Percentiles rank a stretch among this genome's conserved stretches.
These are phyloP conservation scores for Microbotryum scabiosae DNA, from an alignment of 1,284 basidiomycete genomes.

Conservation along the genomic window DNA sequence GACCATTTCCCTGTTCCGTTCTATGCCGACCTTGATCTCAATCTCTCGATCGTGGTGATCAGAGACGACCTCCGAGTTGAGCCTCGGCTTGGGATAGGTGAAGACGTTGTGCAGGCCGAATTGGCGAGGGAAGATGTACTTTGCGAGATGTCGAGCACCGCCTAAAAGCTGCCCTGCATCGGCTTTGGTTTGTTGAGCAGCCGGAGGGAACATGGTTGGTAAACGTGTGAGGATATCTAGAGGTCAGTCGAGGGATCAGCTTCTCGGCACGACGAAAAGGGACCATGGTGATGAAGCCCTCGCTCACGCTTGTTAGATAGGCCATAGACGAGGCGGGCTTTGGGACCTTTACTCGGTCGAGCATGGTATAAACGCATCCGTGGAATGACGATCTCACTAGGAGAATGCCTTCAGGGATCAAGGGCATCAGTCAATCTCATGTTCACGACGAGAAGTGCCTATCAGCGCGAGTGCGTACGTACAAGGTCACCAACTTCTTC, in stretches of 20 bases:
- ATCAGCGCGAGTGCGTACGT: not conserved
- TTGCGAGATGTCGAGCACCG: constrained; percentile 61
- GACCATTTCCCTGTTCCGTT: constrained; percentile 1
- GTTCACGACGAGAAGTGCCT: not conserved
- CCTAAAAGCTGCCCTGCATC: constrained; percentile 41
- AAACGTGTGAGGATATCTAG: constrained; percentile 37
- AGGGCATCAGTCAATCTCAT: not conserved
- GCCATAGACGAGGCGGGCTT: constrained; percentile 32
- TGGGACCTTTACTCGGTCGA: constrained; percentile 22
- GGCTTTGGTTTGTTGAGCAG: constrained; percentile 10
- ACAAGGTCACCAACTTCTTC: constrained; percentile 7
- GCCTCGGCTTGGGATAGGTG: constrained; percentile 30
- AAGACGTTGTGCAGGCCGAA: constrained; percentile 60
- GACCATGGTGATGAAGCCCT: not conserved
- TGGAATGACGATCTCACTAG: constrained; percentile 30
- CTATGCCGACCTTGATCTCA: constrained; percentile 56
- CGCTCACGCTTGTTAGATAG: constrained; percentile 37
- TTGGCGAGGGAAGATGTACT: constrained; percentile 75
- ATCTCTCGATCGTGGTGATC: constrained; percentile 57
- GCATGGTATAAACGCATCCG: constrained; percentile 41
- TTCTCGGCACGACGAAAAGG: not conserved
- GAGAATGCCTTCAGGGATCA: constrained; percentile 17
- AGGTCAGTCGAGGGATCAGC: not conserved
- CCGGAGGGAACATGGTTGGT: constrained; percentile 18
- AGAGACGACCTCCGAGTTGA: constrained; percentile 40